These are phyloP conservation scores for Coemansia sp. DNA, from an alignment of 192 early-diverging fungal species.

Conservation along the genomic window DNA sequence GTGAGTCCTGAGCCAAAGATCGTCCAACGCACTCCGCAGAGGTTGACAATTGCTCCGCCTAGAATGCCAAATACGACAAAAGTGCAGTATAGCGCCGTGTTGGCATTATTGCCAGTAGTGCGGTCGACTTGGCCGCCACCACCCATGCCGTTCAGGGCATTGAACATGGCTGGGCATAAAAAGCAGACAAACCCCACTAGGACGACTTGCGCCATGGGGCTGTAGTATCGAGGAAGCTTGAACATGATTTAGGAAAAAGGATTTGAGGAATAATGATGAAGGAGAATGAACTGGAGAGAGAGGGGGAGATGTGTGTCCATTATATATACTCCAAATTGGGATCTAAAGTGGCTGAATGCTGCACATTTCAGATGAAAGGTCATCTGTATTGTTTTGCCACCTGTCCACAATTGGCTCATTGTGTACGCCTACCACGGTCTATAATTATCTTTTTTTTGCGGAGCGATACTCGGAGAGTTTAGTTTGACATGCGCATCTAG, in stretches of 20 bases:
- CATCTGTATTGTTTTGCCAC: too few species aligned
- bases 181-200: slow-evolving; percentile 72
- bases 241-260: neutral
- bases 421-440: neutral
- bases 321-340: neutral
- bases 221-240: slow-evolving; percentile 44
- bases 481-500: neutral
- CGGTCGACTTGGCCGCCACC: slow-evolving; percentile 34
- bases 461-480: neutral
- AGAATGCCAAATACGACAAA: too few species aligned
- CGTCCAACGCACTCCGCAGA: slow-evolving; percentile 11
- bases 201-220: slow-evolving; percentile 66
- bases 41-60: too few species aligned
- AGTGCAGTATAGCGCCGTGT: too few species aligned
- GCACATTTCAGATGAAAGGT: too few species aligned
- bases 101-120: too few species aligned
- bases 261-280: neutral
- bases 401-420: neutral
- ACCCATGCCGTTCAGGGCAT: slow-evolving; percentile 65
- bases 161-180: slow-evolving; percentile 78
- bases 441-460: neutral
- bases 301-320: neutral
- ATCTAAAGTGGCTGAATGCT: neutral
- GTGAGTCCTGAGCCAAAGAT: slow-evolving; percentile 64
- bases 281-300: neutral